These are phyloP conservation scores for Vigna trinervia DNA, from an alignment of 306 rosid species.

Conservation along the genomic window DNA sequence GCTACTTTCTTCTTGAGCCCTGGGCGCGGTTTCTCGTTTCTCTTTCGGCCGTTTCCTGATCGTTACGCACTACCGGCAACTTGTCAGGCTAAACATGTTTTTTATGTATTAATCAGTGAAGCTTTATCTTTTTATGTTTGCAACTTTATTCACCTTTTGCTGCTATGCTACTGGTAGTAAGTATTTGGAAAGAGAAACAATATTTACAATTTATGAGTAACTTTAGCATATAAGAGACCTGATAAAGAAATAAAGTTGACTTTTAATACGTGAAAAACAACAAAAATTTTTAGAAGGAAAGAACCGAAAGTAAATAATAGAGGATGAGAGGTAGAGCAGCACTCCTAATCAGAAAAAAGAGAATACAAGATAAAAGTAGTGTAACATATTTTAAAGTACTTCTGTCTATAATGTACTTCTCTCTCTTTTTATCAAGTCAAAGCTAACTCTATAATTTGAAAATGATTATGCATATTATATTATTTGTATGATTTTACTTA, in stretches of 20 bases:
- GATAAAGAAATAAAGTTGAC: constrained; percentile 7
- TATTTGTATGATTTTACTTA: constrained; percentile 33
- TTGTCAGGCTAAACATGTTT: too few species aligned
- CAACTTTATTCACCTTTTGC: constrained; percentile 4
- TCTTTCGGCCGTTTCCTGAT: constrained; percentile 19
- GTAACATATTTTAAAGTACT: constrained; percentile 20
- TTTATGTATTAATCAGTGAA: neutral
- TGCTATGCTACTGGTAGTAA: constrained; percentile 24
- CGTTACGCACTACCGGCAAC: too few species aligned
- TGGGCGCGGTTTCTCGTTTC: neutral
- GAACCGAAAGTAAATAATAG: neutral
- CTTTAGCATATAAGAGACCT: constrained; percentile 17
- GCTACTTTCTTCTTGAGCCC: neutral
- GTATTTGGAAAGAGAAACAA: neutral
- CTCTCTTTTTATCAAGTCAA: constrained; percentile 7
- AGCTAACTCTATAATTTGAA: constrained; percentile 7
- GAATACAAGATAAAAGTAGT: neutral
- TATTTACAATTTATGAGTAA: constrained; percentile 7
- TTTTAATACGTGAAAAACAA: neutral
- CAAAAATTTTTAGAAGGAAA: constrained; percentile 18
- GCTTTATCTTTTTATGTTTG: constrained; percentile 16
- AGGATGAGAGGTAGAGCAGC: neutral
- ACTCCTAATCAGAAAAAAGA: neutral
- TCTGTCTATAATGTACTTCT: neutral
- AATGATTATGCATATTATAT: constrained; percentile 30